These are phyloP conservation scores for Pleurotus cornucopiae DNA, from an alignment of 768 basidiomycete species.

Conservation along the genomic window DNA sequence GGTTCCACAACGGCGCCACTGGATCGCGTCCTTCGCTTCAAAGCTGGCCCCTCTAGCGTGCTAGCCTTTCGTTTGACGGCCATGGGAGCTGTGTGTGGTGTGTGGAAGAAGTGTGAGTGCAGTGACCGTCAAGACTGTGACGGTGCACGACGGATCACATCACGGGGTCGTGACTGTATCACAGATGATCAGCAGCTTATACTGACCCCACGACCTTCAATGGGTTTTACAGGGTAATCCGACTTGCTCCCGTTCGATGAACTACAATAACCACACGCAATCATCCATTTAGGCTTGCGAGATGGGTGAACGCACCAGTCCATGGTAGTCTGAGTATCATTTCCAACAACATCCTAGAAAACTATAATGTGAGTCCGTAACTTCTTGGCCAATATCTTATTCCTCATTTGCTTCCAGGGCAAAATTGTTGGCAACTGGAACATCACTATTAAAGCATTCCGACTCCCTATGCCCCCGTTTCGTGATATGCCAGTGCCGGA, in stretches of 20 bases:
- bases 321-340: conserved; percentile 61
- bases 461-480: conserved; percentile 62
- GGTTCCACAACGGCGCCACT: conserved; percentile 1
- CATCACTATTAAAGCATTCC: conserved; percentile 67
- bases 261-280: neutral
- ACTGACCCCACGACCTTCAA: conserved; percentile 14
- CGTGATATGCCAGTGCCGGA: conserved; percentile 52
- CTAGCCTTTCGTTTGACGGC: conserved; percentile 43
- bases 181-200: neutral
- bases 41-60: conserved; percentile 14
- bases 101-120: neutral
- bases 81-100: conserved; percentile 18
- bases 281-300: conserved; percentile 51
- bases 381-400: conserved; percentile 7
- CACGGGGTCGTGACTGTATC: conserved; percentile 15
- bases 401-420: conserved; percentile 40
- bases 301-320: conserved; percentile 81
- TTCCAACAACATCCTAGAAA: conserved; percentile 60
- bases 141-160: conserved; percentile 22
- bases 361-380: conserved; percentile 53
- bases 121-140: neutral
- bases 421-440: conserved; percentile 60
- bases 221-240: conserved; percentile 64
- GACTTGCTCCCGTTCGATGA: conserved; percentile 6
- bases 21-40: conserved; percentile 30